phyloP scores from a whole-genome alignment of 768 basidiomycete genomes.

The Tricholomella constricta region DNA sequence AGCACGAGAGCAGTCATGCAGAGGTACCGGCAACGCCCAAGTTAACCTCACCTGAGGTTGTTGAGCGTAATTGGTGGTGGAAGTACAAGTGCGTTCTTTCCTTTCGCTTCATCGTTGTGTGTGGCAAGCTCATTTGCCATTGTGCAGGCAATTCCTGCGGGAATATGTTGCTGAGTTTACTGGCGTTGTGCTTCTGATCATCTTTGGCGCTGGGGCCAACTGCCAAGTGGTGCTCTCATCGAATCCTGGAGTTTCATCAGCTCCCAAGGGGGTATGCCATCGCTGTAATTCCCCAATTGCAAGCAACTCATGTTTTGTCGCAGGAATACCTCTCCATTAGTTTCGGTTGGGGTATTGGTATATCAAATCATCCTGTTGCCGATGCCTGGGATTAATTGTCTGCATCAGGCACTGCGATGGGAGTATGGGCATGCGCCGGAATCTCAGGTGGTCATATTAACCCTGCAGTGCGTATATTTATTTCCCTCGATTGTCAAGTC shows the following conservation, averaged over 20 bases:
- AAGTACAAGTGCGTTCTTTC: slow-evolving; percentile 25
- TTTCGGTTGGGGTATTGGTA: slow-evolving; percentile 48
- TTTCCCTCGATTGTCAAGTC: background rate
- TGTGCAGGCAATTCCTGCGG: slow-evolving; percentile 29
- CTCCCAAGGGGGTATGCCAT: slow-evolving; percentile 47
- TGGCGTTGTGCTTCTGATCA: slow-evolving; percentile 53
- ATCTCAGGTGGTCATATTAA: slow-evolving; percentile 53
- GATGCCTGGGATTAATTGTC: background rate
- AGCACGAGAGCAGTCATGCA: background rate
- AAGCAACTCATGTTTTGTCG: background rate
- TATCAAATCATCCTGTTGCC: slow-evolving; percentile 4
- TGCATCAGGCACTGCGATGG: slow-evolving; percentile 41
- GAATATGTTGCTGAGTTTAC: slow-evolving; percentile 54
- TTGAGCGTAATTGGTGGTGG: slow-evolving; percentile 26
- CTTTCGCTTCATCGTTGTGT: background rate
- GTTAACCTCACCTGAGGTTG: background rate
- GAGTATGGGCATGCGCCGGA: slow-evolving; percentile 49
- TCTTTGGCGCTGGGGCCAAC: slow-evolving; percentile 51
- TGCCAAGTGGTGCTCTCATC: slow-evolving; percentile 52
- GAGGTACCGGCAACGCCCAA: background rate
- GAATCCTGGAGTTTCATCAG: slow-evolving; percentile 39
- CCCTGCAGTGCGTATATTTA: slow-evolving; percentile 30
- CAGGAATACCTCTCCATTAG: slow-evolving; percentile 44
- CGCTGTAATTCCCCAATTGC: background rate
- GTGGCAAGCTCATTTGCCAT: background rate